A percentile compares a stretch with the other conserved stretches of the same genome.
Conservation (phyloP, 192 early-diverging fungal genomes). For the Podila horticola region DNA sequence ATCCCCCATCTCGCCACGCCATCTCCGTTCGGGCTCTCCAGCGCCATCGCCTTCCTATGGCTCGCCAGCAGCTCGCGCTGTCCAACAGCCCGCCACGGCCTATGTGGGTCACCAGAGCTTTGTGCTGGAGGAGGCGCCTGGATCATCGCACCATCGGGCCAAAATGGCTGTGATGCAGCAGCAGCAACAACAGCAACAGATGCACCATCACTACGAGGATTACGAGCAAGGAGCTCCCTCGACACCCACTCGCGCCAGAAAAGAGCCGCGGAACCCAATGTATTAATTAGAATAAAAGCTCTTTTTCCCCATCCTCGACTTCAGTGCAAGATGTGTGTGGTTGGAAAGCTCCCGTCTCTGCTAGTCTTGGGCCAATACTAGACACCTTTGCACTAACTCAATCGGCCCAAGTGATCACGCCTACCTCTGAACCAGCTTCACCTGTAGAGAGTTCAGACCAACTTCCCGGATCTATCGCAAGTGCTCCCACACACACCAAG, state of each 20-base stretch:
- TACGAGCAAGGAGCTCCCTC: not conserved
- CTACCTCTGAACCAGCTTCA: no score
- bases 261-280: slow-evolving; percentile 3
- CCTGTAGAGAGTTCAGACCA: no score
- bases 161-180: slow-evolving; percentile 4
- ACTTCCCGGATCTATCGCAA: no score
- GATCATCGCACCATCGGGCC: not conserved
- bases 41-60: not conserved
- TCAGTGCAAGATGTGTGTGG: no score
- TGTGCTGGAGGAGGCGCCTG: slow-evolving; percentile 11
- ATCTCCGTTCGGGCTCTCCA: not conserved
- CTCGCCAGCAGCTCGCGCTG: not conserved
- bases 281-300: no score
- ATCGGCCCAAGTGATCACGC: no score
- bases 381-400: no score
- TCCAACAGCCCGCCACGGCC: not conserved
- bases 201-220: not conserved
- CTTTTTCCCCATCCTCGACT: no score
- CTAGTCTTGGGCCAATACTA: no score
- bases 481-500: no score
- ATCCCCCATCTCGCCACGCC: not conserved
- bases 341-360: no score
- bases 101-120: slow-evolving; percentile 12
- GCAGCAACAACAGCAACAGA: slow-evolving; percentile 9
- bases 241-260: slow-evolving; percentile 13